These are phyloP conservation scores for Syzygium grande DNA, from an alignment of 345 rosid genomes.

Conservation along the genomic window DNA sequence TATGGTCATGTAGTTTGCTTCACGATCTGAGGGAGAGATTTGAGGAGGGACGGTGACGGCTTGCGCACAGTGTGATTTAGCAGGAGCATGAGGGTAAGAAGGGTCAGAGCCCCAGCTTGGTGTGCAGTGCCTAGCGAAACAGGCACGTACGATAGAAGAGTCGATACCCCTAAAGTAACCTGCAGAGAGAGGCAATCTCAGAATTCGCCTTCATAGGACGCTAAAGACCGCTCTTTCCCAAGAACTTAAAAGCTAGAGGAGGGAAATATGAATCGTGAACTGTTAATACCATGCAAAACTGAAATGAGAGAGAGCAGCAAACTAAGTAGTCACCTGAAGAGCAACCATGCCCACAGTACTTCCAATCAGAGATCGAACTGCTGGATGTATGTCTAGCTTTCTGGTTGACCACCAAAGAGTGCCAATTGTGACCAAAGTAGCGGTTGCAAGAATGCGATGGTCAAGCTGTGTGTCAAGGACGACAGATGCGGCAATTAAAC, in stretches of 20 bases:
- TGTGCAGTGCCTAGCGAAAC: conserved; percentile 80
- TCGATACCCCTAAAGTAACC: conserved; percentile 80
- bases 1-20: conserved; percentile 7
- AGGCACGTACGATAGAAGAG: conserved; percentile 82
- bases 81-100: conserved; percentile 60
- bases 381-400: conserved; percentile 86
- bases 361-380: conserved; percentile 61
- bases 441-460: conserved; percentile 84
- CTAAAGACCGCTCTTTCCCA: not conserved
- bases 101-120: conserved; percentile 85
- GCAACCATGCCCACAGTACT: conserved; percentile 70
- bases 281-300: not conserved
- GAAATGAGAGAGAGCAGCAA: not conserved
- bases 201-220: not conserved
- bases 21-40: conserved; percentile 65
- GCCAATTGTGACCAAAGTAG: conserved; percentile 45
- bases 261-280: not conserved
- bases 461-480: conserved; percentile 42
- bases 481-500: not conserved
- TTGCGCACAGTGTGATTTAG: conserved; percentile 74
- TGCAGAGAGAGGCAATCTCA: conserved; percentile 4
- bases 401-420: conserved; percentile 74
- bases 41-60: conserved; percentile 67
- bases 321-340: conserved; percentile 49
- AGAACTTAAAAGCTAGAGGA: not conserved